Percentiles rank a stretch among this genome's conserved stretches.
These are phyloP conservation scores for Yarrowia sp. DNA, from an alignment of 805 yeast species.

Conservation along the genomic window DNA sequence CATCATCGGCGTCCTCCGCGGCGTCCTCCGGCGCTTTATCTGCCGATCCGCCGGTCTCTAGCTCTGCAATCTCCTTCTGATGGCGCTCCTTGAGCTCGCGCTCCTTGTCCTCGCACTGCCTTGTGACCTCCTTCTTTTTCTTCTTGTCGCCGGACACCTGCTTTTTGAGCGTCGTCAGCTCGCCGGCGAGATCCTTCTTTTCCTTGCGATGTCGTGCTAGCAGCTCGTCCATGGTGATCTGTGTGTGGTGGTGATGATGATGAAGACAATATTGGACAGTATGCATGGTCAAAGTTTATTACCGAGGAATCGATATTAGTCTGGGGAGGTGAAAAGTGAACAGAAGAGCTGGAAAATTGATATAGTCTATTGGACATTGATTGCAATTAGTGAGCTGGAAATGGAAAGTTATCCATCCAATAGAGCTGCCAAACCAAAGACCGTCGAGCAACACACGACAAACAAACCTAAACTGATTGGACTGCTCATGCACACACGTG, in stretches of 20 bases:
- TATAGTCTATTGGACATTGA: not conserved
- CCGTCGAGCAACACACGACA: too few species aligned
- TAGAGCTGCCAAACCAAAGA: not conserved
- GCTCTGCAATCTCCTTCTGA: conserved; percentile 46
- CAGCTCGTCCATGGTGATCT: conserved; percentile 41
- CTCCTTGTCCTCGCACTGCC: conserved; percentile 61
- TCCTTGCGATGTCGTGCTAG: conserved; percentile 68
- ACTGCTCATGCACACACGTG: too few species aligned
- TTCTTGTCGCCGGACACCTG: conserved; percentile 62
- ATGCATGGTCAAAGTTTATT: not conserved
- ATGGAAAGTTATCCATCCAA: not conserved
- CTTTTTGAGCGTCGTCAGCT: conserved; percentile 72
- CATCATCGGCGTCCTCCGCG: conserved; percentile 43
- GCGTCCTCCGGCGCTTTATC: conserved; percentile 29
- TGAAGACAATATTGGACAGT: not conserved
- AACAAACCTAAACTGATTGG: too few species aligned
- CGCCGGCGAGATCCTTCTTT: conserved; percentile 59
- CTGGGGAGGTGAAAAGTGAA: not conserved
- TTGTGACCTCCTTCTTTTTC: conserved; percentile 63
- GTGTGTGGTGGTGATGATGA: not conserved
- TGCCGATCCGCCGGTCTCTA: not conserved
- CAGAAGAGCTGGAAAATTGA: not conserved
- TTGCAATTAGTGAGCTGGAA: not conserved
- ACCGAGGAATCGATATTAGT: too few species aligned
- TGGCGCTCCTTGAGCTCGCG: conserved; percentile 55